phyloP scores from a whole-genome alignment of 2,329 filamentous ascomycete genomes.

The Paracamarosporium sp. region DNA sequence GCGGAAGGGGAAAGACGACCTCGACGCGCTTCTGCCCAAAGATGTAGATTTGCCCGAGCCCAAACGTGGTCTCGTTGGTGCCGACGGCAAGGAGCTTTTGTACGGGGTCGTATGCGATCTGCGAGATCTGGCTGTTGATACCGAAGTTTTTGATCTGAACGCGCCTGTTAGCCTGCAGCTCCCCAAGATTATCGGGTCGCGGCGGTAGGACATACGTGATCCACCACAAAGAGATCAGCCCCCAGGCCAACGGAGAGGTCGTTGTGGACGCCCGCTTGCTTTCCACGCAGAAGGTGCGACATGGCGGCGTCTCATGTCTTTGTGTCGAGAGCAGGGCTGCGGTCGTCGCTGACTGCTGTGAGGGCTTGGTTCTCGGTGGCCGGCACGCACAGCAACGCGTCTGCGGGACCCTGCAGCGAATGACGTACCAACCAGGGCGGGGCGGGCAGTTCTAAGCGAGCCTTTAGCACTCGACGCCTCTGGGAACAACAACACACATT shows the following conservation, averaged over 20 bases:
- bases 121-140: conserved; percentile 71
- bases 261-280: conserved; percentile 90
- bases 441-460: neutral
- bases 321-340: conserved; percentile 8
- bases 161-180: conserved; percentile 22
- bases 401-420: conserved; percentile 5
- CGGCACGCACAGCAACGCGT: conserved; percentile 6
- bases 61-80: conserved; percentile 85
- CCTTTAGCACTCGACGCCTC: neutral
- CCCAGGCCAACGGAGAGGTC: conserved; percentile 85
- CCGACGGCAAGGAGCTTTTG: conserved; percentile 93
- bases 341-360: neutral
- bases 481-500: neutral
- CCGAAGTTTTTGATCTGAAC: conserved; percentile 52
- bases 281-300: conserved; percentile 87
- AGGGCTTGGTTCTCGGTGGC: conserved; percentile 9
- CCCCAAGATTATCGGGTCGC: conserved; percentile 6
- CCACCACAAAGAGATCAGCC: conserved; percentile 78
- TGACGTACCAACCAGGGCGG: conserved; percentile 4
- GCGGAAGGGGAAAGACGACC: conserved; percentile 73
- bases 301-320: conserved; percentile 59
- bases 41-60: conserved; percentile 86
- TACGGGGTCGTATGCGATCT: conserved; percentile 88
- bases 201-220: conserved; percentile 67
- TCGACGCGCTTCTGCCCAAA: conserved; percentile 83